Conservation (phyloP, 2,329 filamentous ascomycete genomes). For the Cryoendolithus antarcticus region DNA sequence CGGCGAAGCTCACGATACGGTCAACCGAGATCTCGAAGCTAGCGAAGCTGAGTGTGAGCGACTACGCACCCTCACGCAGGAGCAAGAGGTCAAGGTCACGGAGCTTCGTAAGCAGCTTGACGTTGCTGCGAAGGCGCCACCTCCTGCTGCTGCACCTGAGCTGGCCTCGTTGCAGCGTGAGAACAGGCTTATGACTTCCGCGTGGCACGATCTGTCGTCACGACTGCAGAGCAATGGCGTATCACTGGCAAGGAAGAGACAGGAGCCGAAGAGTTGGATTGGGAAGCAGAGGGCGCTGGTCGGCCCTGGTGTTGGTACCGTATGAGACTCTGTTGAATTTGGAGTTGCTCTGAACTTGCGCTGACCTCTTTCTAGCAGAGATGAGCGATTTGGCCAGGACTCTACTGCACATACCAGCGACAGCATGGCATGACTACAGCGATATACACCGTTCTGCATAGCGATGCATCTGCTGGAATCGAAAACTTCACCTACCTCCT, state of each 20-base stretch:
- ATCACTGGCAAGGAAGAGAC: slow-evolving; percentile 60
- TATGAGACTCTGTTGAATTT: slow-evolving; percentile 1
- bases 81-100: slow-evolving; percentile 17
- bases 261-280: slow-evolving; percentile 69
- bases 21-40: slow-evolving; percentile 8
- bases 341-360: too few relatives aligned
- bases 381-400: too few relatives aligned
- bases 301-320: slow-evolving; percentile 14
- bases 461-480: too few relatives aligned
- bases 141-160: slow-evolving; percentile 21
- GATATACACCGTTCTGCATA: too few relatives aligned
- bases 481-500: too few relatives aligned
- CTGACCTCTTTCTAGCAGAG: background rate
- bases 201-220: slow-evolving; percentile 73
- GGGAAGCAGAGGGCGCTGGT: slow-evolving; percentile 59
- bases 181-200: slow-evolving; percentile 65
- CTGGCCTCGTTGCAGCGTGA: slow-evolving; percentile 64
- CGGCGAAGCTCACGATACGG: slow-evolving; percentile 18
- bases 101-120: slow-evolving; percentile 20
- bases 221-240: slow-evolving; percentile 75
- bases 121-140: slow-evolving; percentile 9
- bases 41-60: slow-evolving; percentile 8
- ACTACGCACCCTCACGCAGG: slow-evolving; percentile 12
- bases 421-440: too few relatives aligned
- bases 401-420: too few relatives aligned